Base-by-base conservation (phyloP, 1,284 basidiomycete species). In the Ceratobasidium sp. region DNA sequence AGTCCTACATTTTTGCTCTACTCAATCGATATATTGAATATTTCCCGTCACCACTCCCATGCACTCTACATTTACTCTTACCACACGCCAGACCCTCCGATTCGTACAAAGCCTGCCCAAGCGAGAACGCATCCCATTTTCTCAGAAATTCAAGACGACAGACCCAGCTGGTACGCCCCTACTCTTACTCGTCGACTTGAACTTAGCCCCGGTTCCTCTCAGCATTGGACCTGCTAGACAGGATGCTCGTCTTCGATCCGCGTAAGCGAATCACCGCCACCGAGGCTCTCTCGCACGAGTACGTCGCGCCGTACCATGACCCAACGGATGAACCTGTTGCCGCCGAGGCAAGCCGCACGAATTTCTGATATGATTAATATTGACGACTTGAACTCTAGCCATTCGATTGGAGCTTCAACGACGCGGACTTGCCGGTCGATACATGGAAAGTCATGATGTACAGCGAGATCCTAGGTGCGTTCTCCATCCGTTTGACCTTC, bases 381-480 rank as follows among this genome's bases (percentile, higher is more conserved):
- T 51, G 8, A 51, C 25, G 2, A 25, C 4, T 32, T 57, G 11
- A 32, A 29, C 11, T 25, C 22, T 11, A 69, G 84, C 93, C 95
- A 82, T 99, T 99, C 82, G 97, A 99, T 85, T 99, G 97, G 97
- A 95, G 92, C 82, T 99, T 99, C 90, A 99, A 99, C 85, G 97
- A 99, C 81, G 98, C 98, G n/a, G 97, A 99, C 83, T 88, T 99
- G 61, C 98, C 98, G 0, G 95, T 99, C 34, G 97, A 99, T 83
- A 98, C 96, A 2, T 99, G 97, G 97, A 99, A 98, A 86, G 97
- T 99, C 81, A 96, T 97, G 95, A 96, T 97, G 95, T 97, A 97
- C 86, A 92, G 91, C 81, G 95, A 97, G 85, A 97, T 97, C 80
- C 87, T 97, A n/a, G 95, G 95, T 95, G 80, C 78, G 91, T 86